Conservation (phyloP, 345 rosid genomes). For the Sapria himalayana region DNA sequence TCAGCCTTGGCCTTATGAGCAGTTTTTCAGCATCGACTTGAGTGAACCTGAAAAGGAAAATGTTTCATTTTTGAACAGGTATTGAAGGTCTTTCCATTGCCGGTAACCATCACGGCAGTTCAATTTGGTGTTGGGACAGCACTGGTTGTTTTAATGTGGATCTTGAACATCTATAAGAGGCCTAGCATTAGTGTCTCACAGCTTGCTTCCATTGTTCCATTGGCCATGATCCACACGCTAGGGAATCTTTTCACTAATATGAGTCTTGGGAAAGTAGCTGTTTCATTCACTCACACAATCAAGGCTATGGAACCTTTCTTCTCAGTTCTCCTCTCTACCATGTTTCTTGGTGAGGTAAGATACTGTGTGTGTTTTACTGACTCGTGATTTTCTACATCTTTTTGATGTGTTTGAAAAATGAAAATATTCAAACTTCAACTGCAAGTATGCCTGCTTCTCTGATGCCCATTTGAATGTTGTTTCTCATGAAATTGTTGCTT, state of each 20-base stretch:
- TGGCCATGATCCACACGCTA: slow-evolving; percentile 68
- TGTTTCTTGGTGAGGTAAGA: slow-evolving; percentile 85
- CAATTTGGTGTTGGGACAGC: slow-evolving; percentile 80
- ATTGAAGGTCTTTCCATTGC: slow-evolving; percentile 55
- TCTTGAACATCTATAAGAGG: slow-evolving; percentile 49
- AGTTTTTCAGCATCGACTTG: no score
- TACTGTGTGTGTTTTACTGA: neutral
- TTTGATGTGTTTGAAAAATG: neutral
- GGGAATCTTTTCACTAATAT: slow-evolving; percentile 91
- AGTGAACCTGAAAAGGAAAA: no score
- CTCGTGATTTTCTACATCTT: neutral
- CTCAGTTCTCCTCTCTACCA: slow-evolving; percentile 79
- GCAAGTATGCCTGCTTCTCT: no score
- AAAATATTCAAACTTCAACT: no score
- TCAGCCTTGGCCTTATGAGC: no score
- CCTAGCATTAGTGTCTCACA: slow-evolving; percentile 49
- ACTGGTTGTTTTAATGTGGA: slow-evolving; percentile 62
- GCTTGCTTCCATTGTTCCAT: slow-evolving; percentile 72
- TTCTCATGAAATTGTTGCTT: neutral
- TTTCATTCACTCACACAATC: slow-evolving; percentile 96
- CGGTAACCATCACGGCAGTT: slow-evolving; percentile 41
- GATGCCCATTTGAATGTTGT: slow-evolving; percentile 1
- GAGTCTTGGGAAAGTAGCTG: slow-evolving; percentile 98
- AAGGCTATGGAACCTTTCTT: slow-evolving; percentile 99
- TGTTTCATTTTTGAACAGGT: no score